Evolutionary conservation across 148 eudicot species (phyloP), one percentile per base, ranked within the genome.

Genomic region (Cornus florida): DNA sequence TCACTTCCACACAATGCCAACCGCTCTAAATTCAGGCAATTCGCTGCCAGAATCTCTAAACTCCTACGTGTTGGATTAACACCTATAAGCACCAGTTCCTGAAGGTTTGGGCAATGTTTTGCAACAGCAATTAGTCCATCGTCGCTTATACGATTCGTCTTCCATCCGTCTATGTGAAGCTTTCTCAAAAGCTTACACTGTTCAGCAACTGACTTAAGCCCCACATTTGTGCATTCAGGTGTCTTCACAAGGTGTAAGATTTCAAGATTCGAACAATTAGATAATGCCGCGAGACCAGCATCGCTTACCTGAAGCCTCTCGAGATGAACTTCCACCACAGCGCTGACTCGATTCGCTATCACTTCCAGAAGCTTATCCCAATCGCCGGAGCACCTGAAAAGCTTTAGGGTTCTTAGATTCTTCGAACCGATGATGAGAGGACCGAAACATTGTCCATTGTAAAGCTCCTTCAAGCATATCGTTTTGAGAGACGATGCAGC

Each of bases 141-240:
- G 57, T 87, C 92, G 10, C 89, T 73, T 60, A 90, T 90, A 69
- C 92, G 79, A 79, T 90, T 90, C 0, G 92, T 87, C 65, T 83
- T 90, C 88, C 92, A 90, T 69, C 92, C 92, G 83, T 90, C 92
- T 75, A 88, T 90, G 74, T 90, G 90, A 50, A 90, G 80, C 79
- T 84, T 90, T 75, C 90, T 80, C 32, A 90, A 64, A 62, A 88
- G 72, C 81, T 79, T 88, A 76, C 92, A 90, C 31, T 81, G 73
- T 64, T 86, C 86, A 0, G 92, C 89, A 1, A 90, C 78, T 41
- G 86, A 24, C 74, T 43, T 41, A 23, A 90, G 85, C 64, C 92
- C 92, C 6, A 71, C 12, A 79, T 90, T 83, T 20, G 92, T 82
- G 69, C 92, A 87, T 46, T 86, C 91, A 31, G 92, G 92, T 7